Evolutionary conservation across 441 rosid genomes (phyloP).

Genomic region (Eutrema salsugineum): DNA sequence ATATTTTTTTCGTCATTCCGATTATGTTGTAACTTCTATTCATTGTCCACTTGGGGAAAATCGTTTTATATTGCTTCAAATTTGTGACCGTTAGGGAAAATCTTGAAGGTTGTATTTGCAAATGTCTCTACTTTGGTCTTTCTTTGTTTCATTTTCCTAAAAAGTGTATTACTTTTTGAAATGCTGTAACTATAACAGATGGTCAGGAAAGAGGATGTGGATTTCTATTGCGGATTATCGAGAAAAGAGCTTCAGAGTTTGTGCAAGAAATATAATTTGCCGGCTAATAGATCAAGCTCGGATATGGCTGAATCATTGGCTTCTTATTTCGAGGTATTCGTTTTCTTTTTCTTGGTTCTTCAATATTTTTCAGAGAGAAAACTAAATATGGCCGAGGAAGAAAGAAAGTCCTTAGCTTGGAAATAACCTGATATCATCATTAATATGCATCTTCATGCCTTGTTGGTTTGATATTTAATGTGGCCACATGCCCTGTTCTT

Average conservation of each 20-base stretch:
- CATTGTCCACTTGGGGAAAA: background rate
- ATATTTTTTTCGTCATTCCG: background rate
- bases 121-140: slow-evolving; percentile 3
- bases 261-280: slow-evolving; percentile 67
- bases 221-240: slow-evolving; percentile 41
- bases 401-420: background rate
- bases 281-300: slow-evolving; percentile 60
- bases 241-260: slow-evolving; percentile 74
- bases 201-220: slow-evolving; percentile 44
- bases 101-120: background rate
- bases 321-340: slow-evolving; percentile 47
- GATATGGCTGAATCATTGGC: slow-evolving; percentile 61
- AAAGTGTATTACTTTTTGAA: background rate
- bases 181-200: slow-evolving; percentile 37
- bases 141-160: background rate
- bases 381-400: background rate
- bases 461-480: background rate
- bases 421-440: slow-evolving; percentile 1
- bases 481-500: slow-evolving; percentile 6
- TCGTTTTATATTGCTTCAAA: slow-evolving; percentile 15
- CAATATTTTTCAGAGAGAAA: background rate
- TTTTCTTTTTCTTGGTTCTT: background rate
- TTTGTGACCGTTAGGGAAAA: slow-evolving; percentile 24
- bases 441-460: background rate
- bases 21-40: background rate